A percentile compares a stretch with the other conserved stretches of the same genome.
Evolutionary conservation across 176 grass and related monocot genomes (phyloP).

Genomic region (Cocos nucifera): DNA sequence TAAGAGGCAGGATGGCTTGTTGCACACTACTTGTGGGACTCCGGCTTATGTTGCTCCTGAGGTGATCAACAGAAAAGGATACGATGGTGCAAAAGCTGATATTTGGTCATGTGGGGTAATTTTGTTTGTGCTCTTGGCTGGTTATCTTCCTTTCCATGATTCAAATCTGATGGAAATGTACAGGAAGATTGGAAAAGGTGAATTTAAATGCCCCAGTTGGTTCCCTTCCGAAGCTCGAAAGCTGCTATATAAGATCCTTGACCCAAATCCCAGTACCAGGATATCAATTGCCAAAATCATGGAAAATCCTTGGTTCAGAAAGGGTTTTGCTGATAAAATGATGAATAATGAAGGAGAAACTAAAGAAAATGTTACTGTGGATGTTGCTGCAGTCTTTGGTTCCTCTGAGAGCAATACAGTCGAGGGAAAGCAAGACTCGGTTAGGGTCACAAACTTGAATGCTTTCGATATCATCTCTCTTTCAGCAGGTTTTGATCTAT

Average conservation of each 20-base stretch:
- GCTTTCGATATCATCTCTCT: slow-evolving; percentile 93
- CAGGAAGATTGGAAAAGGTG: slow-evolving; percentile 63
- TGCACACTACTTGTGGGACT: slow-evolving; percentile 91
- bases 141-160: slow-evolving; percentile 93
- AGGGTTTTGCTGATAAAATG: slow-evolving; percentile 19
- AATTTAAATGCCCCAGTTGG: slow-evolving; percentile 65
- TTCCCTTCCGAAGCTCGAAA: slow-evolving; percentile 68
- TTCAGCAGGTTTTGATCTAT: slow-evolving; percentile 71
- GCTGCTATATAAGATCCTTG: slow-evolving; percentile 57
- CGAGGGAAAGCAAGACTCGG: slow-evolving; percentile 41
- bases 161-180: slow-evolving; percentile 94
- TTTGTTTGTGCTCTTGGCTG: slow-evolving; percentile 78
- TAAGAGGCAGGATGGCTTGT: slow-evolving; percentile 63
- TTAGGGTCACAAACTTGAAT: slow-evolving; percentile 58
- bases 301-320: slow-evolving; percentile 64
- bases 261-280: slow-evolving; percentile 65
- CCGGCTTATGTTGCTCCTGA: slow-evolving; percentile 96
- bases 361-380: slow-evolving; percentile 4
- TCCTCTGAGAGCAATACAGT: slow-evolving; percentile 19
- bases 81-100: slow-evolving; percentile 84
- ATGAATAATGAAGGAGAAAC: slow-evolving; percentile 17
- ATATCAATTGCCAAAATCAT: slow-evolving; percentile 74
- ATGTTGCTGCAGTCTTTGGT: slow-evolving; percentile 20
- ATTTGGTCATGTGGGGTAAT: slow-evolving; percentile 90
- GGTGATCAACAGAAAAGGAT: slow-evolving; percentile 70